These are phyloP conservation scores for Colletotrichum destructivum DNA, from an alignment of 2,329 filamentous ascomycete species.

Conservation along the genomic window DNA sequence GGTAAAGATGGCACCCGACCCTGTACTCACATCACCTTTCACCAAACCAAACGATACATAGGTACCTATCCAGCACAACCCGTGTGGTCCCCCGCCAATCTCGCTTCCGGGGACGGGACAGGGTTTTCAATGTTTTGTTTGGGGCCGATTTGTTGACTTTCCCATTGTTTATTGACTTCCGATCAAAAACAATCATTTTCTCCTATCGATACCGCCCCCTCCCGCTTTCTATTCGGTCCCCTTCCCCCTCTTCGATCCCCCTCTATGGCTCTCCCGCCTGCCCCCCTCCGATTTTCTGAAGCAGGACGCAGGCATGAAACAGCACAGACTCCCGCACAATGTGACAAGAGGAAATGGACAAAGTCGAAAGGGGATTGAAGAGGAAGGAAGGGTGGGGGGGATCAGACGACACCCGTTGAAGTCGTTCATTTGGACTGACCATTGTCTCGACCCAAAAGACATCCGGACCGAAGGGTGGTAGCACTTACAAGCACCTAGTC, in stretches of 20 bases:
- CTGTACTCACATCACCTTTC: background rate
- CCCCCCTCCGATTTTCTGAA: conserved; percentile 2
- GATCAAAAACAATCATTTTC: conserved; percentile 17
- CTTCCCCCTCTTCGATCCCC: conserved; percentile 16
- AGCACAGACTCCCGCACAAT: conserved; percentile 36
- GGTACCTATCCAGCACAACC: background rate
- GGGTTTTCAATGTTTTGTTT: conserved; percentile 11
- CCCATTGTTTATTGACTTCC: conserved; percentile 17
- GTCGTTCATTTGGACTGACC: background rate
- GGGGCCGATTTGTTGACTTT: conserved; percentile 24
- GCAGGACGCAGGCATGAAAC: conserved; percentile 15
- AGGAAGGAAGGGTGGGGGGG: too few species aligned
- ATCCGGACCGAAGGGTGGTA: background rate
- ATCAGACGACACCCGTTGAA: background rate
- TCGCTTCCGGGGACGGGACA: conserved; percentile 1
- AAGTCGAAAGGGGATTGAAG: background rate
- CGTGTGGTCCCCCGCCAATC: conserved; percentile 8
- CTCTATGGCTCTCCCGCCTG: background rate
- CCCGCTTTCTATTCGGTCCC: conserved; percentile 1
- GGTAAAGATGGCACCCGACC: conserved; percentile 12
- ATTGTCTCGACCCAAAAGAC: background rate
- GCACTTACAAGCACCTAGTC: background rate
- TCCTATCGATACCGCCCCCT: conserved; percentile 32
- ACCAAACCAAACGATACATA: background rate
- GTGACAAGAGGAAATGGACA: background rate